Evolutionary conservation across 306 rosid species (phyloP), one percentile per base, ranked within the genome.

Genomic region (Dalbergia cochinchinensis): DNA sequence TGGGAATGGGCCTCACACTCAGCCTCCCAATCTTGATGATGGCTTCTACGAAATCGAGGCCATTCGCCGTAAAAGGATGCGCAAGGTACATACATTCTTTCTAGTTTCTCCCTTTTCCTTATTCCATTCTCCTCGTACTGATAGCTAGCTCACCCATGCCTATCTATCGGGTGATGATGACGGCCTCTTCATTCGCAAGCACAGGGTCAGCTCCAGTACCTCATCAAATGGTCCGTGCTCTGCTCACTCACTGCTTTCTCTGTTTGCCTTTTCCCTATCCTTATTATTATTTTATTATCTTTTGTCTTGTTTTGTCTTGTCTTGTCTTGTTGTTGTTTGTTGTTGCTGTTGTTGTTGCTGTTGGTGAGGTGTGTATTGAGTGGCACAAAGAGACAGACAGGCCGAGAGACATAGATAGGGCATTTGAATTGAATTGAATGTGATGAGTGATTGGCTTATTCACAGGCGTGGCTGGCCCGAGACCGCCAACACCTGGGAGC

Each of bases 401-500:
- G 8, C 31, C 31, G 14, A 47, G 1, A 8, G 53, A 47, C 19
- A 37, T 4, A 37, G 41, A 37, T 37, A 48, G 15, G n/a, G 54
- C 54, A 11, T 48, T 48, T 44, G 11, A 48, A 3, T 48, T 11
- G 5, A 13, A 48, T 13, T 11, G 5, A 13, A 48, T 48, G 54
- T 48, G 50, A 44, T 44, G 50, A 26, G 3, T 44, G 41, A 44
- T 19, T 55, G 58, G 13, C 10, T 50, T 50, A 35, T 0, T 78
- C 7, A 68, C 37, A 94, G 98, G 98, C 93, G 91, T 5, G 96
- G 92, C 61, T 94, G 98, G 98, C 91, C 98, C 0, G 98, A 94
- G 84, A 83, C 94, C 3, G 94, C 97, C 78, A 94, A 91, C 79
- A 94, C 98, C 16, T 94, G 98, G 98, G 98, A 94, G 84, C 98